Evolutionary conservation across 129 eudicot genomes (phyloP).

Genomic region (Flaveria robusta): DNA sequence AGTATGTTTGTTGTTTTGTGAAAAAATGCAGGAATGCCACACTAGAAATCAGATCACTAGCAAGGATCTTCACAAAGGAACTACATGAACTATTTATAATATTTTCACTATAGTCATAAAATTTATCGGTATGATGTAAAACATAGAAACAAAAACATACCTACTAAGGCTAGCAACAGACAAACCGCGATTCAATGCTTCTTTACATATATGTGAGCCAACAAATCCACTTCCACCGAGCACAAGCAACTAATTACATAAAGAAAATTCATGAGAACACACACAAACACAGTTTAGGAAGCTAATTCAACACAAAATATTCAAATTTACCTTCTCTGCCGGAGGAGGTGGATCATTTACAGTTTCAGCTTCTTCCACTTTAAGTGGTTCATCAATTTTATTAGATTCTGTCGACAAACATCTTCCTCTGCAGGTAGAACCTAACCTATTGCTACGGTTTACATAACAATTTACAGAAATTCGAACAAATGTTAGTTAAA

Average conservation of each 20-base stretch:
- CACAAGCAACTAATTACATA: slow-evolving; percentile 67
- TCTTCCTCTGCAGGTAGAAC: slow-evolving; percentile 47
- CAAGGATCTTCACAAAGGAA: not conserved
- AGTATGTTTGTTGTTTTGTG: not conserved
- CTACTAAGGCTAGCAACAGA: slow-evolving; percentile 93
- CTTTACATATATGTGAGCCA: slow-evolving; percentile 89
- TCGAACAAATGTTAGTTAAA: slow-evolving; percentile 6
- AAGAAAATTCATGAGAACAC: not conserved
- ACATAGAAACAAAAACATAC: slow-evolving; percentile 36
- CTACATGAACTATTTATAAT: not conserved
- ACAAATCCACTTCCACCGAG: slow-evolving; percentile 97
- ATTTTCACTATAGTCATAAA: not conserved
- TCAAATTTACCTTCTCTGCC: slow-evolving; percentile 62
- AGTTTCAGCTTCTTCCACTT: slow-evolving; percentile 81
- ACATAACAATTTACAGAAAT: slow-evolving; percentile 3
- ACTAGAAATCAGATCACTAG: not conserved
- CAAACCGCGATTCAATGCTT: slow-evolving; percentile 73
- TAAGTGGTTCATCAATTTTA: slow-evolving; percentile 51
- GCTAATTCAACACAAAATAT: not conserved
- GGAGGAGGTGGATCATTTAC: slow-evolving; percentile 73
- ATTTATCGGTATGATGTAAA: not conserved
- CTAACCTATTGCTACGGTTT: slow-evolving; percentile 37
- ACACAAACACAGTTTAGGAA: not conserved
- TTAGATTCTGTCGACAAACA: slow-evolving; percentile 59
- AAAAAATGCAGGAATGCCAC: not conserved